phyloP scores from a whole-genome alignment of 306 rosid genomes.

The Lotus japonicus region DNA sequence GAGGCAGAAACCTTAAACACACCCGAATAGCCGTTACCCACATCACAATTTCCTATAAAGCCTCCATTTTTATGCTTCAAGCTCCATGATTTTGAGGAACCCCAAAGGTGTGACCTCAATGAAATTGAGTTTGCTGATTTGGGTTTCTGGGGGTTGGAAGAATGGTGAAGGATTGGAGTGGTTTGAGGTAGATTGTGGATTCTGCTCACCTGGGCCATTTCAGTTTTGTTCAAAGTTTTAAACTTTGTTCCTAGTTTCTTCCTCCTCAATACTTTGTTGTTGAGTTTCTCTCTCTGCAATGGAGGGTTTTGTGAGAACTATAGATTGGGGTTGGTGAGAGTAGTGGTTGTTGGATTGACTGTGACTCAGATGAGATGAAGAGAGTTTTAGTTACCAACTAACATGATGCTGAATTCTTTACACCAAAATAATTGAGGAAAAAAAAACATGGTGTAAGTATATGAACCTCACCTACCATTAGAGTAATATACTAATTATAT shows the following conservation, averaged over 20 bases:
- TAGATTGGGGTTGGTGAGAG: constrained; percentile 30
- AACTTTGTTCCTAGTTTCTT: not conserved
- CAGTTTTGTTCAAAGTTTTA: not conserved
- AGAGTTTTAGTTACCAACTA: constrained; percentile 26
- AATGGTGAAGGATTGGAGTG: constrained; percentile 35
- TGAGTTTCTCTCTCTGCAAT: not conserved
- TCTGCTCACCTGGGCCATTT: constrained; percentile 75
- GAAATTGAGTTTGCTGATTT: constrained; percentile 44
- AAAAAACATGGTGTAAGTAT: constrained; percentile 3
- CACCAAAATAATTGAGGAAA: constrained; percentile 22
- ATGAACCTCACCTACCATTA: constrained; percentile 21
- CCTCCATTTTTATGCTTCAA: constrained; percentile 35
- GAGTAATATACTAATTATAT: too few species aligned
- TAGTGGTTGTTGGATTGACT: constrained; percentile 35
- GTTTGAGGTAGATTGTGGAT: constrained; percentile 57
- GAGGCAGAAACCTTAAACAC: constrained; percentile 50
- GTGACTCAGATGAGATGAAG: constrained; percentile 4
- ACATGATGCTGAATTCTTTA: not conserved
- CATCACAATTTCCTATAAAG: constrained; percentile 15
- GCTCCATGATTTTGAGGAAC: constrained; percentile 36
- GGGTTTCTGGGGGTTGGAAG: constrained; percentile 47
- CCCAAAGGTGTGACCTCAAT: constrained; percentile 44
- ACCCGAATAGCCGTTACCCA: constrained; percentile 16
- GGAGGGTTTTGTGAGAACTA: not conserved
- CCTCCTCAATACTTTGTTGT: not conserved